Base-by-base conservation (phyloP, 73 alveolate species). In the Paramecium sonneborni region DNA sequence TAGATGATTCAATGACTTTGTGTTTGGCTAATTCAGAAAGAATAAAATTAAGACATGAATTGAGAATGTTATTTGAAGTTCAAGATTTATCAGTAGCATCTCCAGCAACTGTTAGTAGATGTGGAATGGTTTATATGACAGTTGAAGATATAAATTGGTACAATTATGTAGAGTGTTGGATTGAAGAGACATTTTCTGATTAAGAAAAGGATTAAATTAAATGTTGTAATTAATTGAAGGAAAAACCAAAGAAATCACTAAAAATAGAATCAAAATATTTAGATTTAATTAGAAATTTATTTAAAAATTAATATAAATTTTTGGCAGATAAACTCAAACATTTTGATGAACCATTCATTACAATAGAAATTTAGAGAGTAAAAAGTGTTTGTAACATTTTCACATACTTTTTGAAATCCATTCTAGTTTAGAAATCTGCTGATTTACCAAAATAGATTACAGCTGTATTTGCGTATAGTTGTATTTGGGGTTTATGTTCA, bases 101-200 rank as follows among this genome's bases (percentile, higher is more conserved):
- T 9, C 94, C 96, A 14, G 95, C 96, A 70, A 92, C 95, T 1
- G 98, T 94, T 6, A 82, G 93, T 69, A 89, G 96, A 92, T 96
- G 96, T 21, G 98, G 96, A 6, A 95, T 96, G 88, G 97, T 94
- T 55, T 91, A 87, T 58, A 94, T 92, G 88, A 93, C 91, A 24
- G 95, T 96, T 55, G 92, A 92, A 28, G 95, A 70, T 28, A 67
- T 93, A 57, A 94, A 94, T 79, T 96, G 98, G 98, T 69, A 39
- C 58, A 55, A 96, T 20, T 98, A 98, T 92, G 97, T 98, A 2
- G 95, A 94, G 56, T 93, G 97, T 70, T 98, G 99, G 99, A 84
- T 97, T 94, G 95, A 96, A 88, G 92, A 57, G 35, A 21, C 41
- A 8, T 79, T 79, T 24, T 38, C 24, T 1, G 74, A 79, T 44